phyloP scores from a whole-genome alignment of 371 early-diverging fungal species.

The Encephalitozoon romaleae region DNA sequence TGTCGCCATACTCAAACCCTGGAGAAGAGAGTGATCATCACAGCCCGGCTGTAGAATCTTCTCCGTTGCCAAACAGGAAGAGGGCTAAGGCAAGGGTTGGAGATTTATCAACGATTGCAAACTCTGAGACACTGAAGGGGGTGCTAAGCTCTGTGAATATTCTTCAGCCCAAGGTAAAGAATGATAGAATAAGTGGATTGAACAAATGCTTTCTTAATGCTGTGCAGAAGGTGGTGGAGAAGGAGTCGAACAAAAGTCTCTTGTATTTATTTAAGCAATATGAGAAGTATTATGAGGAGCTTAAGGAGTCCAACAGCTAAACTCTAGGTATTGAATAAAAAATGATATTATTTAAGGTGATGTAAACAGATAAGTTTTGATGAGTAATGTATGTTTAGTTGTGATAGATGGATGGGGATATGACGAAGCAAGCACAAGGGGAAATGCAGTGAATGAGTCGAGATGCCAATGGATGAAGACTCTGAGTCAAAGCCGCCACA shows the following conservation, averaged over 20 bases:
- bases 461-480: slow-evolving; percentile 28
- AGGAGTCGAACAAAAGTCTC: slow-evolving; percentile 39
- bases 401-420: slow-evolving; percentile 62
- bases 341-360: background rate
- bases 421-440: slow-evolving; percentile 1
- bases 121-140: slow-evolving; percentile 17
- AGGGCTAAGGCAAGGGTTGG: slow-evolving; percentile 27
- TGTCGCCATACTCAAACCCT: slow-evolving; percentile 33
- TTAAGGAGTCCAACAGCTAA: slow-evolving; percentile 13
- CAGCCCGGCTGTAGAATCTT: background rate
- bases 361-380: background rate
- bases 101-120: background rate
- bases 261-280: slow-evolving; percentile 47
- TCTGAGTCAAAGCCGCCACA: slow-evolving; percentile 51
- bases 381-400: slow-evolving; percentile 56
- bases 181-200: slow-evolving; percentile 42
- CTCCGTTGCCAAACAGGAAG: background rate
- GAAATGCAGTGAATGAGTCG: slow-evolving; percentile 32
- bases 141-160: slow-evolving; percentile 11
- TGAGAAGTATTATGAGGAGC: slow-evolving; percentile 22
- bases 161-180: background rate
- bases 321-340: slow-evolving; percentile 3
- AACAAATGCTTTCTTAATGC: slow-evolving; percentile 49
- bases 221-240: slow-evolving; percentile 27
- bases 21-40: background rate